Percentiles rank a stretch among this genome's conserved stretches.
These are phyloP conservation scores for Voacanga thouarsii DNA, from an alignment of 257 asterid species.

Conservation along the genomic window DNA sequence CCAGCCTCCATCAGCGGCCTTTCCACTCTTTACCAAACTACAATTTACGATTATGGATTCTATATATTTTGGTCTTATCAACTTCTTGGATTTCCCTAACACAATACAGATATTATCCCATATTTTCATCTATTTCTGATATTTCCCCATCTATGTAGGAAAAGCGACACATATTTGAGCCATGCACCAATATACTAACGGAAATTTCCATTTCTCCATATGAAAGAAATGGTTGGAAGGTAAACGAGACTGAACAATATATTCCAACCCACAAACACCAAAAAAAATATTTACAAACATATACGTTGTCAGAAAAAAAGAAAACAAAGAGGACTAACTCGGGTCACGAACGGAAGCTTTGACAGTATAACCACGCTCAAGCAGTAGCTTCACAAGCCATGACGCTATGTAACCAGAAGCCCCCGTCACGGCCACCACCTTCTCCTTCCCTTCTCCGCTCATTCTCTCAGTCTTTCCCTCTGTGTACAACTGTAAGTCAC, in stretches of 20 bases:
- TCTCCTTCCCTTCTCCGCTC: constrained; percentile 25
- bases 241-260: no score
- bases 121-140: no score
- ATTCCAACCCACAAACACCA: no score
- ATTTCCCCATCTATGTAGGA: no score
- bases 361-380: constrained; percentile 55
- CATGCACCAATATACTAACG: no score
- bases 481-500: neutral
- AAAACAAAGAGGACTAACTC: constrained; percentile 19
- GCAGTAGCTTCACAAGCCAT: constrained; percentile 60
- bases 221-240: neutral
- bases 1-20: no score
- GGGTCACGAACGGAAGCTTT: constrained; percentile 55
- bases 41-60: no score
- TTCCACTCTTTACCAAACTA: neutral
- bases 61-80: no score
- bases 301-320: neutral
- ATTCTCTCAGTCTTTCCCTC: neutral
- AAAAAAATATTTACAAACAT: neutral
- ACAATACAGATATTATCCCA: neutral
- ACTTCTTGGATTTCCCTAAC: no score
- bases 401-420: constrained; percentile 64
- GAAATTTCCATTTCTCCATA: neutral
- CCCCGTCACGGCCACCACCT: constrained; percentile 65
- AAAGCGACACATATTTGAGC: neutral